Evolutionary conservation across 139 green algal genomes (phyloP).

Genomic region (Diplosphaera chodatii): DNA sequence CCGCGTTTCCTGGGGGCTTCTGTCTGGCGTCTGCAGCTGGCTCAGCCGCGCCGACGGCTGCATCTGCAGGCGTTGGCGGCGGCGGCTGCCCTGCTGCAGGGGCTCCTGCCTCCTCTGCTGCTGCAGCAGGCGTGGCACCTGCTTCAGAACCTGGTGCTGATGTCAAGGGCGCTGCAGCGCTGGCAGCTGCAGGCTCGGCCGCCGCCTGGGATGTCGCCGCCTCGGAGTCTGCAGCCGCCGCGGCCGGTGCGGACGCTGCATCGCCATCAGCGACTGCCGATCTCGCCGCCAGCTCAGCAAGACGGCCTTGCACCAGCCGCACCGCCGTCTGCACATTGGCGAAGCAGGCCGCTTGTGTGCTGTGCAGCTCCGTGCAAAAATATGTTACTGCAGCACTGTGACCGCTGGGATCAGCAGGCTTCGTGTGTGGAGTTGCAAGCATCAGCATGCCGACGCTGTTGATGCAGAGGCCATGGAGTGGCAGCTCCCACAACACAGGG

Average conservation of each 20-base stretch:
- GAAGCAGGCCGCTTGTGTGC: background rate
- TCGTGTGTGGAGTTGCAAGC: no score
- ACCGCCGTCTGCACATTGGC: constrained; percentile 6
- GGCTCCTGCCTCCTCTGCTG: background rate
- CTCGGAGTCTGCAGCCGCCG: background rate
- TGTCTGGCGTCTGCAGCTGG: background rate
- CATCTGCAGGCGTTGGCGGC: background rate
- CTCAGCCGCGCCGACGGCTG: no score
- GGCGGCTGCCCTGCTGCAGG: background rate
- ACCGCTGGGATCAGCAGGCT: no score
- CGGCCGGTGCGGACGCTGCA: background rate
- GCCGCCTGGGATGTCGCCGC: background rate
- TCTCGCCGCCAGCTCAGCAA: background rate
- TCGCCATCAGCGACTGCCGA: no score
- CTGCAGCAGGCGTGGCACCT: background rate
- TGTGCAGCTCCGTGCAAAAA: background rate
- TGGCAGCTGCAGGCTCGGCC: background rate
- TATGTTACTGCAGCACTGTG: no score
- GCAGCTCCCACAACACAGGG: no score
- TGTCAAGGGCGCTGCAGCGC: background rate
- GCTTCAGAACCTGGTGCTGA: background rate
- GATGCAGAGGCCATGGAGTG: no score
- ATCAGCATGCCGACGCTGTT: no score
- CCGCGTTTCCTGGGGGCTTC: background rate
- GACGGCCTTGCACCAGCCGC: constrained; percentile 1